Percentiles rank a stretch among this genome's conserved stretches.
Evolutionary conservation across 2,329 filamentous ascomycete genomes (phyloP).

Genomic region (Colletotrichum sp.): DNA sequence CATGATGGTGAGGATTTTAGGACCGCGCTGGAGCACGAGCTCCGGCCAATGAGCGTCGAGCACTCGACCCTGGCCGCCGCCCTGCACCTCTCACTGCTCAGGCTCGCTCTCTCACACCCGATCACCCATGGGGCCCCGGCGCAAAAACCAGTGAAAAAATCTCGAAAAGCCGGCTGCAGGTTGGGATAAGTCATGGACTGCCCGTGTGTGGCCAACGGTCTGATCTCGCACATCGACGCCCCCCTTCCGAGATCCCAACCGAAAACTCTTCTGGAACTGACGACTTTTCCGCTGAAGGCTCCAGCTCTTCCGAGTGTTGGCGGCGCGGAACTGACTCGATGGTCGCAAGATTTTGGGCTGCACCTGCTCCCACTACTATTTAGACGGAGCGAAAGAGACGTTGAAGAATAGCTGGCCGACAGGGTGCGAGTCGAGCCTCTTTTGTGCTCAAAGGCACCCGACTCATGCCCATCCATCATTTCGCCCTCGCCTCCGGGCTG

Average conservation of each 20-base stretch:
- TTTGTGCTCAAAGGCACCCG: neutral
- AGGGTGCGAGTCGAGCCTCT: neutral
- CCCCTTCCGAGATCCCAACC: neutral
- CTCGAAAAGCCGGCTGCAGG: neutral
- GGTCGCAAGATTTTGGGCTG: neutral
- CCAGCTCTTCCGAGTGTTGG: neutral
- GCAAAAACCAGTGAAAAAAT: neutral
- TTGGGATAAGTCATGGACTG: neutral
- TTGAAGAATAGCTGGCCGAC: neutral
- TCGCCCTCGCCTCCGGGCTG: neutral
- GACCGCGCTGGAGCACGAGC: neutral
- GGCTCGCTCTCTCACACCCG: neutral
- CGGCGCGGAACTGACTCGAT: neutral
- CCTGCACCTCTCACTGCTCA: neutral
- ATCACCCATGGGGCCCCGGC: neutral
- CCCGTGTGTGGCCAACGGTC: neutral
- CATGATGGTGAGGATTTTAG: neutral
- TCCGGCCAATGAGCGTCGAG: neutral
- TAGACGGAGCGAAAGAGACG: neutral
- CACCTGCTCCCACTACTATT: neutral
- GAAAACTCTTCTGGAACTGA: neutral
- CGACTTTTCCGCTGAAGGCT: neutral
- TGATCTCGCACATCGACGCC: neutral
- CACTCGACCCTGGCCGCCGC: neutral
- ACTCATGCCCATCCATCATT: neutral